phyloP scores from a whole-genome alignment of 306 rosid genomes.

The Quercus variabilis region DNA sequence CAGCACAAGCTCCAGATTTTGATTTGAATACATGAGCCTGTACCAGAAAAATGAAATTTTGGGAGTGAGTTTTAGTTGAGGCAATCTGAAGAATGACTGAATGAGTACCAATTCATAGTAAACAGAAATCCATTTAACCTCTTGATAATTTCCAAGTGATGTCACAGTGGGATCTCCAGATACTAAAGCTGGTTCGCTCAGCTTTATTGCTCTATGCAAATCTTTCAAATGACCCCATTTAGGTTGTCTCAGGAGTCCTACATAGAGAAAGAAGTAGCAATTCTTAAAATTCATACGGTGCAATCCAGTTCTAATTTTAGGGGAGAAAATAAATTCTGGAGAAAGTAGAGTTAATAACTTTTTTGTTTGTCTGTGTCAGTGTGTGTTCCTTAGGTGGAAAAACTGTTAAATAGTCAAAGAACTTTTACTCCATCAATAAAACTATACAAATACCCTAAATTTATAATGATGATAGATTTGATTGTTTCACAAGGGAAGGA shows the following conservation, averaged over 20 bases:
- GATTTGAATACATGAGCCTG: slow-evolving; percentile 92
- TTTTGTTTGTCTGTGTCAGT: background rate
- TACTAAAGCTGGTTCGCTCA: slow-evolving; percentile 87
- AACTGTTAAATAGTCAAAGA: background rate
- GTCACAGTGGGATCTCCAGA: slow-evolving; percentile 67
- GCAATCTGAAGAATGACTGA: slow-evolving; percentile 10
- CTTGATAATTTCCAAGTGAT: slow-evolving; percentile 67
- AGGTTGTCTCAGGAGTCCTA: slow-evolving; percentile 83
- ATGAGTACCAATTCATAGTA: background rate
- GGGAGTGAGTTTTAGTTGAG: slow-evolving; percentile 10
- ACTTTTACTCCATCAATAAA: background rate
- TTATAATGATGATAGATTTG: background rate
- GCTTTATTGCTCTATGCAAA: slow-evolving; percentile 88
- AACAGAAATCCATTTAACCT: slow-evolving; percentile 47
- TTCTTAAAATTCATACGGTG: slow-evolving; percentile 13
- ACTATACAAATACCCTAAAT: background rate
- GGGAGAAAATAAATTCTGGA: background rate
- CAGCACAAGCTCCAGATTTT: slow-evolving; percentile 86
- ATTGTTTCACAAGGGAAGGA: slow-evolving; percentile 3
- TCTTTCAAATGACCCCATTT: slow-evolving; percentile 99
- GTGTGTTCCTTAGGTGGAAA: background rate
- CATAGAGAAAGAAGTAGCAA: slow-evolving; percentile 6
- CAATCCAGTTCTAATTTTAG: background rate
- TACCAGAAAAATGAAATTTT: slow-evolving; percentile 6
- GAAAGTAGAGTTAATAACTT: background rate